These are phyloP conservation scores for Bipolaris oryzae DNA, from an alignment of 2,329 filamentous ascomycete genomes.

Conservation along the genomic window DNA sequence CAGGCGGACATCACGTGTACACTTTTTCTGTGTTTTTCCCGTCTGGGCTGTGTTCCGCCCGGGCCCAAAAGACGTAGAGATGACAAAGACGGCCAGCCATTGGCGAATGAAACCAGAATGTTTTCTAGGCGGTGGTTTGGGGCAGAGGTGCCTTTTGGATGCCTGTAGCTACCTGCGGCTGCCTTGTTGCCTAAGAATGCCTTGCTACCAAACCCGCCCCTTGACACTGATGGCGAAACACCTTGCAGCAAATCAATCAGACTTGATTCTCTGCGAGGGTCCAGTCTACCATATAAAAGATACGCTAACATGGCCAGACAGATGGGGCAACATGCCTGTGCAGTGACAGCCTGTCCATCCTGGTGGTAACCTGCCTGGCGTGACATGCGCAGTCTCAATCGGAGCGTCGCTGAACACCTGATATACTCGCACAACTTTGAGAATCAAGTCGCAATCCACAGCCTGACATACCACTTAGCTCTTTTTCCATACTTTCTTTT, in stretches of 20 bases:
- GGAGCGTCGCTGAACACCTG: no score
- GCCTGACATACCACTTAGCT: no score
- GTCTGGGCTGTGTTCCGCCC: constrained; percentile 9
- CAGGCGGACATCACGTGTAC: constrained; percentile 26
- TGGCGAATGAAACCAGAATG: constrained; percentile 19
- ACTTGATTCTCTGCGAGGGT: not conserved
- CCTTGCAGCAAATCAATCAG: not conserved
- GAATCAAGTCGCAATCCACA: no score
- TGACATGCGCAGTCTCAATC: not conserved
- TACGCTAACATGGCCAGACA: constrained; percentile 10
- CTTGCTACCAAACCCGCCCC: constrained; percentile 21
- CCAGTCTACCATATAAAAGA: no score
- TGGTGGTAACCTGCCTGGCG: not conserved
- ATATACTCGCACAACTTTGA: no score
- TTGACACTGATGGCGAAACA: constrained; percentile 20
- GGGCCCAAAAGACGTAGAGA: not conserved
- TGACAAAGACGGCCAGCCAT: constrained; percentile 21
- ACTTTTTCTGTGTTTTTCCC: constrained; percentile 6
- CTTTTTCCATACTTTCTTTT: no score
- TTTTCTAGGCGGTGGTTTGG: constrained; percentile 7
- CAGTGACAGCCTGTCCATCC: no score
- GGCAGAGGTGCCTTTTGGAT: constrained; percentile 25
- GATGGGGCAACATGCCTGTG: not conserved
- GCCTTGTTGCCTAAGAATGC: constrained; percentile 32
- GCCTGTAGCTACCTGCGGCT: constrained; percentile 41